phyloP scores from a whole-genome alignment of 306 rosid species.

The Begonia fuchsioides region DNA sequence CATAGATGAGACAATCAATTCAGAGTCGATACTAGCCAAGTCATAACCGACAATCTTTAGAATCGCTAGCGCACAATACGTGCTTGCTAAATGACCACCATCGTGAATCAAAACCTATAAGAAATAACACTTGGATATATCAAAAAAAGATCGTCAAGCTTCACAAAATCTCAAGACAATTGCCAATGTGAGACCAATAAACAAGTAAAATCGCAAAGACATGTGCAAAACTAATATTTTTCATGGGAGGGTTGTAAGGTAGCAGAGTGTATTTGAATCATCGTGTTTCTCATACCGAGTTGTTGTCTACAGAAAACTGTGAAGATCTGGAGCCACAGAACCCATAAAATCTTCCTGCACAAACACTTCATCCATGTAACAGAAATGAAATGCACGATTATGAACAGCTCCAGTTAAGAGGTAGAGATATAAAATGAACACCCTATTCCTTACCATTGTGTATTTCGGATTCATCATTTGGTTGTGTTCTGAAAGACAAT shows the following conservation, averaged over 20 bases:
- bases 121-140: not conserved
- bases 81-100: conserved; percentile 80
- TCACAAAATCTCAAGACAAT: not conserved
- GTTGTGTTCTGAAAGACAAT: conserved; percentile 65
- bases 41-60: conserved; percentile 68
- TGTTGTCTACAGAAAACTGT: conserved; percentile 45
- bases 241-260: not conserved
- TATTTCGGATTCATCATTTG: conserved; percentile 20
- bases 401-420: not conserved
- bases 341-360: conserved; percentile 71
- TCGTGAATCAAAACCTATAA: conserved; percentile 40
- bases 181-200: not conserved
- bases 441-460: conserved; percentile 24
- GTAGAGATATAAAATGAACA: not conserved
- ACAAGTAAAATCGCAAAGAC: not conserved
- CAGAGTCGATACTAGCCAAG: conserved; percentile 38
- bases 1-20: conserved; percentile 44
- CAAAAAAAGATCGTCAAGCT: not conserved
- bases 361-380: conserved; percentile 10
- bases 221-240: not conserved
- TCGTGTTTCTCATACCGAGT: conserved; percentile 40
- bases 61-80: conserved; percentile 71
- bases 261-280: not conserved
- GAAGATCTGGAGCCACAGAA: conserved; percentile 69
- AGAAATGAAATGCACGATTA: not conserved